Evolutionary conservation across 768 basidiomycete genomes (phyloP).

Genomic region (Kwoniella sp.): DNA sequence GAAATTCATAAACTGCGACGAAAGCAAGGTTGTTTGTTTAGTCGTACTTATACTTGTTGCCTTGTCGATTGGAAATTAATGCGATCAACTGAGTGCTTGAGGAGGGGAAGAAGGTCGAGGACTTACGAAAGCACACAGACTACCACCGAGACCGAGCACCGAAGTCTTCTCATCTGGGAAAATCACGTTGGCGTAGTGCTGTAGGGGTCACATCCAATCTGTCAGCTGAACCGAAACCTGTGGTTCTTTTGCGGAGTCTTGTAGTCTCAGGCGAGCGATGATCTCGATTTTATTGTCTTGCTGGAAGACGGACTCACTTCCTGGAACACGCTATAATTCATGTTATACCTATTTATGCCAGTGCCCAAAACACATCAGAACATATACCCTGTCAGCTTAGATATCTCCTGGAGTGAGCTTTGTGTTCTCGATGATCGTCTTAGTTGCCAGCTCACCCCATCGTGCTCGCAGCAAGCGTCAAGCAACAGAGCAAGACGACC

Average conservation of each 20-base stretch:
- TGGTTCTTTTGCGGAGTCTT: background rate
- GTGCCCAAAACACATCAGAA: background rate
- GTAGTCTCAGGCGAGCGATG: no score
- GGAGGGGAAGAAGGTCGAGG: background rate
- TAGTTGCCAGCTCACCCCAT: constrained; percentile 43
- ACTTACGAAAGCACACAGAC: constrained; percentile 23
- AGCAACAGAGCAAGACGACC: constrained; percentile 37
- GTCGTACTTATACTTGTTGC: no score
- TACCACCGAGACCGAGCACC: constrained; percentile 18
- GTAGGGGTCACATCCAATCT: background rate
- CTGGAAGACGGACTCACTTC: constrained; percentile 9
- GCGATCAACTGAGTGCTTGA: background rate
- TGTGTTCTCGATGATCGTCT: no score
- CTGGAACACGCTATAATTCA: constrained; percentile 41
- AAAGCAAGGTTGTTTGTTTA: constrained; percentile 1
- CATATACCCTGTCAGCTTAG: background rate
- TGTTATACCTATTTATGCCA: constrained; percentile 27
- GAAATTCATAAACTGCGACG: constrained; percentile 18
- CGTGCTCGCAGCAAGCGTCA: constrained; percentile 30
- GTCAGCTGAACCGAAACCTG: background rate
- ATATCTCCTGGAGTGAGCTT: background rate
- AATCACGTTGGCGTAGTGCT: constrained; percentile 30
- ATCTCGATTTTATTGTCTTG: no score
- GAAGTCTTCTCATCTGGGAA: constrained; percentile 21
- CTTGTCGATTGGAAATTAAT: no score